A percentile compares a stretch with the other conserved stretches of the same genome.
Evolutionary conservation across 805 yeast genomes (phyloP).

Genomic region (Groenewaldozyma salmanticensis): DNA sequence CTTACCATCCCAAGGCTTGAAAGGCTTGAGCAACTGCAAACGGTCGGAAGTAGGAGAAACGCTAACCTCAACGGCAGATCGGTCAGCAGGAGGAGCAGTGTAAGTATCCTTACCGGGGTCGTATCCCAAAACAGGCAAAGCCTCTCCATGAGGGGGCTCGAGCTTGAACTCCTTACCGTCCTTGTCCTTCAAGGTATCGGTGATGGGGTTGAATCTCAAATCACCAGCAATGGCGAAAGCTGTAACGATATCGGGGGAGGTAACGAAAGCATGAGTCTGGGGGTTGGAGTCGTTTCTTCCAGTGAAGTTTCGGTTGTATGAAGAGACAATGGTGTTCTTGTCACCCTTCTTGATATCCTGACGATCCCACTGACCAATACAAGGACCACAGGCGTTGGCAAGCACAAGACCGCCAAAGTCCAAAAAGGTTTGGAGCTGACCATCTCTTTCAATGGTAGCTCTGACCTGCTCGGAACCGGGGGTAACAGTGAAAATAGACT

Average conservation of each 20-base stretch:
- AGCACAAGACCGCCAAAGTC: conserved; percentile 88
- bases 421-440: conserved; percentile 75
- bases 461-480: conserved; percentile 99
- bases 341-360: conserved; percentile 84
- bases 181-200: conserved; percentile 76
- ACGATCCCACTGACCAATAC: conserved; percentile 99
- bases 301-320: conserved; percentile 96
- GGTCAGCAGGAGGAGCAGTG: conserved; percentile 92
- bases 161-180: conserved; percentile 87
- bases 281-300: conserved; percentile 98
- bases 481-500: conserved; percentile 84
- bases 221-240: conserved; percentile 95
- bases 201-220: conserved; percentile 90
- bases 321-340: conserved; percentile 91
- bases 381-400: conserved; percentile 99
- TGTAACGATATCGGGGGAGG: conserved; percentile 93
- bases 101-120: conserved; percentile 89
- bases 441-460: conserved; percentile 96
- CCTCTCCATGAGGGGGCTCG: conserved; percentile 79
- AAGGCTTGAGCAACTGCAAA: conserved; percentile 88
- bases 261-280: conserved; percentile 91
- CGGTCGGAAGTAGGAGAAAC: conserved; percentile 91
- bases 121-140: conserved; percentile 83
- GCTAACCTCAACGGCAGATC: conserved; percentile 59
- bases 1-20: conserved; percentile 94